Percentiles rank a stretch among this genome's conserved stretches.
These are phyloP conservation scores for Puccinia coronata DNA, from an alignment of 1,284 basidiomycete species.

Conservation along the genomic window DNA sequence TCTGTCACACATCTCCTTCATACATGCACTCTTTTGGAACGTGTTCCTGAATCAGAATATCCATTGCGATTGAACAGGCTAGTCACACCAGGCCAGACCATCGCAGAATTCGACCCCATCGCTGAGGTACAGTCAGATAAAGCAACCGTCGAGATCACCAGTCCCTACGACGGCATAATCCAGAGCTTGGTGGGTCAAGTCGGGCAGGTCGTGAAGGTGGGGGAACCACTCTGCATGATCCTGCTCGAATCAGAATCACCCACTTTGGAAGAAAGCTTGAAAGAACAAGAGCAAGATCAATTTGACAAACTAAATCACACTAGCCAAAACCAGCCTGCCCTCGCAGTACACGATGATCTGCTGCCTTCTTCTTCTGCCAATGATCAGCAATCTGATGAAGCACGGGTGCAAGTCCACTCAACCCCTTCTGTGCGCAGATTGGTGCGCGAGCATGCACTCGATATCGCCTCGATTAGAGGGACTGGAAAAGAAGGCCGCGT, in stretches of 20 bases:
- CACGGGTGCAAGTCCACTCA: slow-evolving; percentile 64
- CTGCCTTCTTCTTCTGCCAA: slow-evolving; percentile 34
- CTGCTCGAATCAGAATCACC: slow-evolving; percentile 69
- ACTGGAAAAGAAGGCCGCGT: slow-evolving; percentile 75
- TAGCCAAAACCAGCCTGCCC: not conserved
- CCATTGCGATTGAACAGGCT: slow-evolving; percentile 61
- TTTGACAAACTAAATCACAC: not conserved
- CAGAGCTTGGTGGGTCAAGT: slow-evolving; percentile 73
- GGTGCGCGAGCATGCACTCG: slow-evolving; percentile 68
- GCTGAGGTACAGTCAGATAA: slow-evolving; percentile 96
- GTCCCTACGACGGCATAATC: slow-evolving; percentile 78
- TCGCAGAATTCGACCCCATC: slow-evolving; percentile 79
- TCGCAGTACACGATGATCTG: too few relatives aligned
- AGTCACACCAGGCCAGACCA: slow-evolving; percentile 65
- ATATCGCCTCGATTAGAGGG: slow-evolving; percentile 66
- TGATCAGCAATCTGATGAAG: slow-evolving; percentile 54
- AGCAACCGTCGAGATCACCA: slow-evolving; percentile 88
- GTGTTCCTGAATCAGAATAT: not conserved
- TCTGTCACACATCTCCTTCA: slow-evolving; percentile 1
- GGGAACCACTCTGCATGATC: slow-evolving; percentile 77
- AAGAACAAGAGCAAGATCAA: not conserved
- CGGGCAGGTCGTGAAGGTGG: slow-evolving; percentile 84
- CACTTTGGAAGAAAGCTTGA: not conserved
- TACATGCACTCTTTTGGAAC: not conserved
- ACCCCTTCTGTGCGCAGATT: slow-evolving; percentile 77